Percentiles rank a stretch among this genome's conserved stretches.
phyloP scores from a whole-genome alignment of 2,329 filamentous ascomycete species.

The Trichoderma endophyticum region DNA sequence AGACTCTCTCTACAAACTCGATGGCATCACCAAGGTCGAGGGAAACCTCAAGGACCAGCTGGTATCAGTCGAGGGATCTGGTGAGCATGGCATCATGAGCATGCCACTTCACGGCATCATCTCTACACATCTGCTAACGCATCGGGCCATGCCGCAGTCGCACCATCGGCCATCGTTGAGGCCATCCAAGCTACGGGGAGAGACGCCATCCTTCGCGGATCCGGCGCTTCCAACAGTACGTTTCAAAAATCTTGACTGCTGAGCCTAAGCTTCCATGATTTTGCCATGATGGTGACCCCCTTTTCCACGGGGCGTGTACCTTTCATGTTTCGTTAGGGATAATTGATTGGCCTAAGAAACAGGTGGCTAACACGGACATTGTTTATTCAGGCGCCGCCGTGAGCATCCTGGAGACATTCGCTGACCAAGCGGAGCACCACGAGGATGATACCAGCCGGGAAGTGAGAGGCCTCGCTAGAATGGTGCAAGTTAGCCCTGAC shows the following conservation, averaged over 20 bases:
- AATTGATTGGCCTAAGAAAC: background rate
- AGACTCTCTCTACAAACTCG: constrained; percentile 69
- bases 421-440: constrained; percentile 52
- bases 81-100: constrained; percentile 39
- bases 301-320: background rate
- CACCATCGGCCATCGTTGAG: constrained; percentile 83
- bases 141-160: constrained; percentile 46
- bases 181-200: constrained; percentile 87
- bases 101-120: background rate
- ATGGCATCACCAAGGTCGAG: constrained; percentile 78
- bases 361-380: constrained; percentile 15
- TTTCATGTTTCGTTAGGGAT: background rate
- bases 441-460: constrained; percentile 44
- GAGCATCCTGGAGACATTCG: constrained; percentile 88
- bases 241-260: background rate
- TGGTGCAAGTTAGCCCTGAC: constrained; percentile 82
- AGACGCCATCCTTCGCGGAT: constrained; percentile 91
- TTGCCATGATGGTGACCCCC: background rate
- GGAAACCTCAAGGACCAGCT: constrained; percentile 80
- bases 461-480: constrained; percentile 82
- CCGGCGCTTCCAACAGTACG: constrained; percentile 76
- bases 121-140: constrained; percentile 11
- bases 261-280: background rate
- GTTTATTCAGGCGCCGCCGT: constrained; percentile 67
- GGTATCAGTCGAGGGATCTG: constrained; percentile 79